These are phyloP conservation scores for Solanum rostratum DNA, from an alignment of 257 asterid species.

Conservation along the genomic window DNA sequence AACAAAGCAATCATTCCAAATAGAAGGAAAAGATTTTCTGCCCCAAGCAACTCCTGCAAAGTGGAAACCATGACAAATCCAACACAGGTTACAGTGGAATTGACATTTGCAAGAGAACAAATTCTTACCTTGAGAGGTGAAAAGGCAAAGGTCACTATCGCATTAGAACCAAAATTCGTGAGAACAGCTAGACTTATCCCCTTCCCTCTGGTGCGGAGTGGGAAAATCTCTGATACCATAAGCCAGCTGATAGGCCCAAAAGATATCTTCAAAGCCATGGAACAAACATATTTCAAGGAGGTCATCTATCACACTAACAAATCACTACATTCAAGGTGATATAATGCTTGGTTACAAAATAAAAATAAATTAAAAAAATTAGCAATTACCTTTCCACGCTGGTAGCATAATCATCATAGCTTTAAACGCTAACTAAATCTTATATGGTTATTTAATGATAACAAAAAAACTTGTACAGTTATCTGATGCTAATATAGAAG, in stretches of 20 bases:
- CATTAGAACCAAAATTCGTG: slow-evolving; percentile 87
- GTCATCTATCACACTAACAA: not conserved
- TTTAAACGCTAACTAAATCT: not conserved
- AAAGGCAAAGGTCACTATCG: slow-evolving; percentile 93
- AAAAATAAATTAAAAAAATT: not conserved
- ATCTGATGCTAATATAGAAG: not conserved
- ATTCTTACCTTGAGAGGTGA: slow-evolving; percentile 68
- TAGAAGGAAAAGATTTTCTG: slow-evolving; percentile 77
- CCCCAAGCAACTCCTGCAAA: slow-evolving; percentile 81
- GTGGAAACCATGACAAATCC: not conserved
- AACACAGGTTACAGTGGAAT: not conserved
- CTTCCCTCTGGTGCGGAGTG: slow-evolving; percentile 88
- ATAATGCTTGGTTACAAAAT: not conserved
- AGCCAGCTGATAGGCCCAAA: slow-evolving; percentile 99
- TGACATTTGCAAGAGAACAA: not conserved
- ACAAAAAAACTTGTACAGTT: not conserved
- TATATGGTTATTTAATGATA: not conserved
- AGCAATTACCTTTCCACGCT: not conserved
- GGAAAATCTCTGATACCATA: slow-evolving; percentile 98
- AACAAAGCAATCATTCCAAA: slow-evolving; percentile 74
- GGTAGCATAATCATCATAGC: not conserved
- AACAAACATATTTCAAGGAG: not conserved
- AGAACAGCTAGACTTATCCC: slow-evolving; percentile 98
- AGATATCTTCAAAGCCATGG: slow-evolving; percentile 48
- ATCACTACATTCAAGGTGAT: not conserved